A percentile compares a stretch with the other conserved stretches of the same genome.
These are phyloP conservation scores for Suhomyces kilbournensis DNA, from an alignment of 805 yeast genomes.

Conservation along the genomic window DNA sequence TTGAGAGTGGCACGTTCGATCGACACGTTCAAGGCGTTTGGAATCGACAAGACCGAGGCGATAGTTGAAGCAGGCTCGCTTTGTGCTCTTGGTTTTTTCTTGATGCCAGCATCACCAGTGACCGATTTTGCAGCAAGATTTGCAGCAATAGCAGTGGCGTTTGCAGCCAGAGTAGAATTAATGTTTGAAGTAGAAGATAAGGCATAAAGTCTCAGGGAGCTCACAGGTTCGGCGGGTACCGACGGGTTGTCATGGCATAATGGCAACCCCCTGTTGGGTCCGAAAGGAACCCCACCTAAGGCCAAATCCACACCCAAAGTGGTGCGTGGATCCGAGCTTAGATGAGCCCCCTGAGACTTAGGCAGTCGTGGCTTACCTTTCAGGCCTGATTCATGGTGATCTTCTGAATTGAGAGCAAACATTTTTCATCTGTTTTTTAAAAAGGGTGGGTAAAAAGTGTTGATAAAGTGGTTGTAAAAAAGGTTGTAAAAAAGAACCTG, in stretches of 20 bases:
- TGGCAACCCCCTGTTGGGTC: slow-evolving; percentile 2
- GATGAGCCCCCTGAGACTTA: slow-evolving; percentile 16
- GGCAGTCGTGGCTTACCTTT: slow-evolving; percentile 19
- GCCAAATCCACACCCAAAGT: neutral
- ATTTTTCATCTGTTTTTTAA: slow-evolving; percentile 9
- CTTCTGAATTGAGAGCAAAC: slow-evolving; percentile 13
- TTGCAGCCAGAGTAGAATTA: neutral
- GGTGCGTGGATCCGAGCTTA: slow-evolving; percentile 8
- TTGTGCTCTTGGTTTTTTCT: neutral
- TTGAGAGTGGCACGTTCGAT: slow-evolving; percentile 25
- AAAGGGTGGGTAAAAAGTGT: neutral
- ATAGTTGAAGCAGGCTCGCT: slow-evolving; percentile 5
- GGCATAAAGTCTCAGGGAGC: slow-evolving; percentile 22
- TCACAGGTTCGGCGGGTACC: slow-evolving; percentile 6
- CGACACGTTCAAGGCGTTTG: slow-evolving; percentile 11
- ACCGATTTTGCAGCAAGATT: too few species aligned
- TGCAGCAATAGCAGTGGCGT: too few species aligned
- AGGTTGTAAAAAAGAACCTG: neutral
- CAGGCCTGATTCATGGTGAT: slow-evolving; percentile 13
- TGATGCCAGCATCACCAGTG: neutral
- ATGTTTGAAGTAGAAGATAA: neutral
- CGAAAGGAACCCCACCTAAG: neutral
- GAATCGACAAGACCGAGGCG: slow-evolving; percentile 10
- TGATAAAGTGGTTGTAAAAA: neutral
- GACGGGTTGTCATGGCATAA: neutral